Percentiles rank a stretch among this genome's conserved stretches.
phyloP scores from a whole-genome alignment of 805 yeast species.

The Starmerella apis region DNA sequence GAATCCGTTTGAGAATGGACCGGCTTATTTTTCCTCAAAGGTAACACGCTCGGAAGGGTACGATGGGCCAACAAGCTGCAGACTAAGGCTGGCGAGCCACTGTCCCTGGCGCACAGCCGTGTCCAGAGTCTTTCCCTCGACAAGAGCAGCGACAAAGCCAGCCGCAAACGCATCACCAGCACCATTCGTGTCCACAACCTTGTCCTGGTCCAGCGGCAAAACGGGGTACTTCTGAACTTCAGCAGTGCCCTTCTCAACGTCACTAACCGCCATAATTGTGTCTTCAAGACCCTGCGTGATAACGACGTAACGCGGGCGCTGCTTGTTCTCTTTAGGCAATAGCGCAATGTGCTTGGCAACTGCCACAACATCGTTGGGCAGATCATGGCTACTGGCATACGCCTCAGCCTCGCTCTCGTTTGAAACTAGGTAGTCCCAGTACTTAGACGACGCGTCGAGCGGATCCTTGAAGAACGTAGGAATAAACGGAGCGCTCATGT shows the following conservation, averaged over 20 bases:
- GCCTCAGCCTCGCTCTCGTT: conserved; percentile 97
- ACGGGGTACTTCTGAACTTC: conserved; percentile 53
- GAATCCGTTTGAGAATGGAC: neutral
- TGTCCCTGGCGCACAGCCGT: conserved; percentile 37
- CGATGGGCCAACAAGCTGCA: conserved; percentile 90
- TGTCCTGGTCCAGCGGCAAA: conserved; percentile 52
- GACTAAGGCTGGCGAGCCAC: conserved; percentile 88
- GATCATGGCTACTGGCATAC: conserved; percentile 75
- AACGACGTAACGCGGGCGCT: conserved; percentile 70
- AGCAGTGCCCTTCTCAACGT: conserved; percentile 36
- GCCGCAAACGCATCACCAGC: conserved; percentile 99
- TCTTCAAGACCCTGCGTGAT: conserved; percentile 94
- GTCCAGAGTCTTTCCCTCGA: conserved; percentile 44
- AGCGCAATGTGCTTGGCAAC: conserved; percentile 76
- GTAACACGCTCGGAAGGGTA: conserved; percentile 44
- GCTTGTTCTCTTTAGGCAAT: conserved; percentile 60
- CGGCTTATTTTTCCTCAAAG: conserved; percentile 4
- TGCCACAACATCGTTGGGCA: conserved; percentile 52
- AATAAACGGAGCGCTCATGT: conserved; percentile 94
- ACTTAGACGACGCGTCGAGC: conserved; percentile 66
- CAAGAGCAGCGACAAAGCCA: conserved; percentile 85
- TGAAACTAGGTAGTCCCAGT: conserved; percentile 84
- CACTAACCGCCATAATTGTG: conserved; percentile 64
- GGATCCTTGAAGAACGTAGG: conserved; percentile 92
- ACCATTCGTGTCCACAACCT: conserved; percentile 90